These are phyloP conservation scores for Raffaelea ambrosiae DNA, from an alignment of 2,329 filamentous ascomycete species.

Conservation along the genomic window DNA sequence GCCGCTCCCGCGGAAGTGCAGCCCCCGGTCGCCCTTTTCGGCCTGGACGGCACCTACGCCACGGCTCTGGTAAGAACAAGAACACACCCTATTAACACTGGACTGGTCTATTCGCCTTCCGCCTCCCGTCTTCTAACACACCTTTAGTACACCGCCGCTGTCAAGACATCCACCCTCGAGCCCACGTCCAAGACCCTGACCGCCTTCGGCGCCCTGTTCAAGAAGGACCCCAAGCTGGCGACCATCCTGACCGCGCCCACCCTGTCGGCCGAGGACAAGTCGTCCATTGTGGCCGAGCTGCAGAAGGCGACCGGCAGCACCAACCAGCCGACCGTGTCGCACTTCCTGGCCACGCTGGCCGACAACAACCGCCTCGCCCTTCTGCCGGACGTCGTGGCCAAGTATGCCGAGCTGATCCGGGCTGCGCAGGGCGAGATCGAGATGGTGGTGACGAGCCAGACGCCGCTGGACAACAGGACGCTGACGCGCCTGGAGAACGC, in stretches of 20 bases:
- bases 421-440: constrained; percentile 90
- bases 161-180: constrained; percentile 81
- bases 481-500: constrained; percentile 79
- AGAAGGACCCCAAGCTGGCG: constrained; percentile 75
- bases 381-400: constrained; percentile 72
- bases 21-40: constrained; percentile 86
- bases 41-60: constrained; percentile 96
- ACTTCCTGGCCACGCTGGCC: constrained; percentile 83
- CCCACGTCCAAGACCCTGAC: constrained; percentile 72
- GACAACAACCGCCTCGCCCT: constrained; percentile 92
- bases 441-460: constrained; percentile 81
- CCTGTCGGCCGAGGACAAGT: constrained; percentile 71
- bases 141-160: constrained; percentile 86
- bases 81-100: no score
- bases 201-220: constrained; percentile 61
- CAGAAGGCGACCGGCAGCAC: constrained; percentile 64
- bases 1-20: constrained; percentile 60
- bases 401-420: constrained; percentile 82
- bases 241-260: constrained; percentile 72
- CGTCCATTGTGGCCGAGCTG: constrained; percentile 77
- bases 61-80: constrained; percentile 67
- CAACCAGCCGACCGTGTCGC: constrained; percentile 79
- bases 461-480: constrained; percentile 79
- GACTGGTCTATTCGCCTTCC: no score
- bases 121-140: constrained; percentile 6